Base-by-base conservation (phyloP, 768 basidiomycete genomes). In the Podaxis sp. region DNA sequence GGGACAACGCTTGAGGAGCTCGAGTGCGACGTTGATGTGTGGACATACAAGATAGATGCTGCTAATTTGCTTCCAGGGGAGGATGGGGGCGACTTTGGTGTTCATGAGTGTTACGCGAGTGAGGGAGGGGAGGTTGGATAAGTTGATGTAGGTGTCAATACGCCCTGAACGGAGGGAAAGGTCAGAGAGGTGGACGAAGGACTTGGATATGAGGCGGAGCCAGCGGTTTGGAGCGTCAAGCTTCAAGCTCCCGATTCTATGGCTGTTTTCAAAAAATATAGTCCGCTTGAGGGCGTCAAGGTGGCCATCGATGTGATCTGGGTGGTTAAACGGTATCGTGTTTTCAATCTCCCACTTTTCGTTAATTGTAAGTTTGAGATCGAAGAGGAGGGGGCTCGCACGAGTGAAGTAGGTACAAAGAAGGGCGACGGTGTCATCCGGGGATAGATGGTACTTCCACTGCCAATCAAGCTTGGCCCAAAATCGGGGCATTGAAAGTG, bases 381-480 rank as follows among this genome's bases (percentile, higher is more conserved):
- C 59, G n/a, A 61, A 30, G 7, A 17, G 52, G 38, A 26, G 39
- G 8, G 59, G 28, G 30, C 38, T 19, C 4, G 59, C 39, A 42
- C 59, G 59, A 19, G 52, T 44, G 59, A 61, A 61, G 49, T 61
- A 61, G 24, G 59, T 61, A 38, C 52, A 52, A 22, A 61, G 59
- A 4, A 61, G 52, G 52, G 52, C 22, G 30, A 52, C 40, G 1
- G 59, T 53, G 12, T 54, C 52, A 15, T 61, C 59, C 4, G 51
- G 52, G 22, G 59, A 53, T 44, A 61, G 17, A 22, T 61, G 52
- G 44, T 61, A 61, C 28, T 53, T 61, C 59, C 59, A 53, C 17
- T 44, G 12, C 59, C 59, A 61, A 33, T 61, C 59, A n/a, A 61
- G 52, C 40, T 53, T 61, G 2, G 52, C 24, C 59, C 59, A 61